These are phyloP conservation scores for Piedraia hortae DNA, from an alignment of 2,329 filamentous ascomycete genomes.

Conservation along the genomic window DNA sequence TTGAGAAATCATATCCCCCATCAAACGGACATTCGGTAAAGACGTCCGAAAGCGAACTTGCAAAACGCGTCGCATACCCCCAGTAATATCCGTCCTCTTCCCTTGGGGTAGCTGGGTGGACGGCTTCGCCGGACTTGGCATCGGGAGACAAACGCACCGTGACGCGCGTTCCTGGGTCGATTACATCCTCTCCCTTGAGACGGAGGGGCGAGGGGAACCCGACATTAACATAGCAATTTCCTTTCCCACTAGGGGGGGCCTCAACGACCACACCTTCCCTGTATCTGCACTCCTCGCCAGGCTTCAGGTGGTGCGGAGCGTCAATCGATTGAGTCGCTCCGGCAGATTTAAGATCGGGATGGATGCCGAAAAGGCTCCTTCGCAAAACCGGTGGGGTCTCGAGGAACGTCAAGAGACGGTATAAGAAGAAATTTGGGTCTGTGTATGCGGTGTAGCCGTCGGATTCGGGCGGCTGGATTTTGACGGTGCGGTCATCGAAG, in stretches of 20 bases:
- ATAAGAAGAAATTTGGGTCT: constrained; percentile 55
- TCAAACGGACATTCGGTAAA: constrained; percentile 53
- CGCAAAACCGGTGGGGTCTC: constrained; percentile 66
- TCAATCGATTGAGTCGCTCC: constrained; percentile 52
- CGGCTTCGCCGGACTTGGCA: constrained; percentile 26
- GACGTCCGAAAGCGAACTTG: constrained; percentile 37
- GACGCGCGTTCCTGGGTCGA: constrained; percentile 44
- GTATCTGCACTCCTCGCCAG: constrained; percentile 51
- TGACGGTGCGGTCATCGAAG: constrained; percentile 39
- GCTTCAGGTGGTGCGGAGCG: constrained; percentile 58
- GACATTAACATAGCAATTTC: constrained; percentile 20
- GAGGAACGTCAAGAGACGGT: constrained; percentile 53
- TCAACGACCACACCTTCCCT: constrained; percentile 44
- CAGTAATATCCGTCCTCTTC: constrained; percentile 63
- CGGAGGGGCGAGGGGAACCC: constrained; percentile 22
- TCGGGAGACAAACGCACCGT: constrained; percentile 40
- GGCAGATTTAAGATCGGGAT: constrained; percentile 48
- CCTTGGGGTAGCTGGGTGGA: constrained; percentile 40
- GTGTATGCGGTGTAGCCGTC: constrained; percentile 35
- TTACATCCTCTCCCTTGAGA: constrained; percentile 28
- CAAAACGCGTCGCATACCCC: constrained; percentile 48
- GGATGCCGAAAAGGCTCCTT: constrained; percentile 45
- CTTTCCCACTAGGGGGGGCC: constrained; percentile 15
- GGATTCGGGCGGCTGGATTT: constrained; percentile 11
- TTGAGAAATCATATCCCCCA: constrained; percentile 54